phyloP scores from a whole-genome alignment of 768 basidiomycete species.

The Mycena indigotica region DNA sequence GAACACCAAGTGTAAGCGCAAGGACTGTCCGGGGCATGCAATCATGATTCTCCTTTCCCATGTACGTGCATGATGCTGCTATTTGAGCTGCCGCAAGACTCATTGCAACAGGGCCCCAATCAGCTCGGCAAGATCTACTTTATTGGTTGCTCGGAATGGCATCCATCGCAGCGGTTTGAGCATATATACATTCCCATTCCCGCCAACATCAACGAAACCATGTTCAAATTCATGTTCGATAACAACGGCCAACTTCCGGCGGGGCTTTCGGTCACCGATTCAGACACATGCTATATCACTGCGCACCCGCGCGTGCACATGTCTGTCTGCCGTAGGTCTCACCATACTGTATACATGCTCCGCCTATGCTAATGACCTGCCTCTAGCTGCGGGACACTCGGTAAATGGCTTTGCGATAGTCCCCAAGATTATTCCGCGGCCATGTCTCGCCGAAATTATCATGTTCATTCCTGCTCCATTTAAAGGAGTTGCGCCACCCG shows the following conservation, averaged over 20 bases:
- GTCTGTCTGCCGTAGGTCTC: slow-evolving; percentile 3
- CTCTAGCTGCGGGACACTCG: not conserved
- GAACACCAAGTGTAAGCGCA: slow-evolving; percentile 4
- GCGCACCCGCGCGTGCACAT: not conserved
- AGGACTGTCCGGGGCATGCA: slow-evolving; percentile 5
- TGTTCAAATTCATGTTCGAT: not conserved
- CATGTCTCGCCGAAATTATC: too few relatives aligned
- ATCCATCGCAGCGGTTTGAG: not conserved
- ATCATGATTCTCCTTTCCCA: not conserved
- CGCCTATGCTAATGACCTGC: not conserved
- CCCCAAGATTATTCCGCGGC: not conserved
- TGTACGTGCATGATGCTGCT: not conserved
- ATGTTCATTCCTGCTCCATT: too few relatives aligned
- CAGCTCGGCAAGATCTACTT: not conserved
- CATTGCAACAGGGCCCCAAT: not conserved
- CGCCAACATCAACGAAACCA: not conserved
- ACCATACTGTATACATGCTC: not conserved
- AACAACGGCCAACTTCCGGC: slow-evolving; percentile 2
- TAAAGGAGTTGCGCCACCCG: too few relatives aligned
- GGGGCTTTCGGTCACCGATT: not conserved
- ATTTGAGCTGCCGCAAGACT: not conserved
- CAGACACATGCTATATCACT: not conserved
- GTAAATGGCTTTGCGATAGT: not conserved
- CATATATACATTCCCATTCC: not conserved
- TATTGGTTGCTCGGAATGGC: slow-evolving; percentile 5